Base-by-base conservation (phyloP, 345 rosid genomes). In the Lumnitzera littorea region DNA sequence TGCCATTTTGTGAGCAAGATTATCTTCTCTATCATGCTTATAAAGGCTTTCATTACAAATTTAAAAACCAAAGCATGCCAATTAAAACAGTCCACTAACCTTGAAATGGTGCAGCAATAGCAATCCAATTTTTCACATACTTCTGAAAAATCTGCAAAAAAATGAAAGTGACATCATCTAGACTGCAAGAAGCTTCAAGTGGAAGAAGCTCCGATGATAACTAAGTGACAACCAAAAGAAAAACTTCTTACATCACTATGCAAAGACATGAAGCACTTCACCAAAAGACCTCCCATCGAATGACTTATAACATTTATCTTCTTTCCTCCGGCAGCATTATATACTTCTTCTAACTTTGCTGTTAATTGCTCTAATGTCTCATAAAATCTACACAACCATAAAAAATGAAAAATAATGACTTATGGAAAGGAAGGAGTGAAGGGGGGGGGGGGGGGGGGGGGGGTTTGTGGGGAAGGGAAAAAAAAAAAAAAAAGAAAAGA, bases 211-310 rank as follows among this genome's bases (percentile, higher is more conserved):
- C 43, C 11, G 24, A 29, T 4, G 49, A 57, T 41, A 17, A 31
- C 6, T 12, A 36, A 24, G 24, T 11, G 46, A 53, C 46, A 25
- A 29, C 36, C 20, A 50, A 11, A 14, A 8, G 58, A 23, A 27
- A 51, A 43, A 29, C 46, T 23, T 12, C 51, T 77, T 89, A 89
- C 98, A 78, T 92, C 90, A 67, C 72, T 62, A 25, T 76, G 95
- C 60, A 89, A 84, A 66, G 79, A 65, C 95, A 89, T 85, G 82
- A 92, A 92, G 77, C 98, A 92, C 74, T 92, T 92, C 77, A 89
- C 84, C 36, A 92, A 74, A 55, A 92, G 75, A 36, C 98, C 98
- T 12, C 98, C 98, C 98, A 92, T 92, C 13, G 98, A 92, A 76
- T 92, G 98, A 75, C 85, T 85, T 24, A 89, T 85, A 46, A 92